Conservation (phyloP, 2,329 filamentous ascomycete species). For the Aspergillus brunneoviolaceus region DNA sequence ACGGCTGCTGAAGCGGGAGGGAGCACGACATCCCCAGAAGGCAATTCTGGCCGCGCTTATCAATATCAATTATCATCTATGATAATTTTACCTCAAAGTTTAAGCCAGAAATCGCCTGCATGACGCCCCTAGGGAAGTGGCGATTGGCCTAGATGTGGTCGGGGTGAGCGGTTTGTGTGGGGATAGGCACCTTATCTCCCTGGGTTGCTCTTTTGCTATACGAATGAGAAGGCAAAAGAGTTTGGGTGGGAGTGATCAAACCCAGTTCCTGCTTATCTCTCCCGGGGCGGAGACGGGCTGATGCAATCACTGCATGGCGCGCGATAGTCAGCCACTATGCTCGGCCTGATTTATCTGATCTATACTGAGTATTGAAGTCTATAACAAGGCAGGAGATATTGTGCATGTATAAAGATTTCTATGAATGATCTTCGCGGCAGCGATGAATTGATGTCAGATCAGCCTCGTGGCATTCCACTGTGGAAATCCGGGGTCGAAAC, state of each 20-base stretch:
- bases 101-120: neutral
- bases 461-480: conserved; percentile 1
- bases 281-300: neutral
- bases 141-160: neutral
- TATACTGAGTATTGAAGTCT: too few relatives aligned
- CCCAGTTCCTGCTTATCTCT: neutral
- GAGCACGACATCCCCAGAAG: neutral
- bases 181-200: neutral
- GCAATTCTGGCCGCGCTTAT: neutral
- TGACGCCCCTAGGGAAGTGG: neutral
- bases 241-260: neutral
- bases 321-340: conserved; percentile 9
- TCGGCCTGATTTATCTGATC: too few relatives aligned
- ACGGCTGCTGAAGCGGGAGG: neutral
- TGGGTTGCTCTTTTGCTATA: neutral
- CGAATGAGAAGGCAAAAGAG: neutral
- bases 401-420: neutral
- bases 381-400: too few relatives aligned
- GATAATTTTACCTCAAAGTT: neutral
- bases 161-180: neutral
- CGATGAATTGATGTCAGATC: neutral
- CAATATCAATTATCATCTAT: neutral
- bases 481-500: conserved; percentile 5
- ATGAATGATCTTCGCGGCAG: too few relatives aligned
- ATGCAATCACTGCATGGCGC: neutral